Percentiles rank a stretch among this genome's conserved stretches.
phyloP scores from a whole-genome alignment of 2,329 filamentous ascomycete genomes.

The Neofusicoccum parvum region DNA sequence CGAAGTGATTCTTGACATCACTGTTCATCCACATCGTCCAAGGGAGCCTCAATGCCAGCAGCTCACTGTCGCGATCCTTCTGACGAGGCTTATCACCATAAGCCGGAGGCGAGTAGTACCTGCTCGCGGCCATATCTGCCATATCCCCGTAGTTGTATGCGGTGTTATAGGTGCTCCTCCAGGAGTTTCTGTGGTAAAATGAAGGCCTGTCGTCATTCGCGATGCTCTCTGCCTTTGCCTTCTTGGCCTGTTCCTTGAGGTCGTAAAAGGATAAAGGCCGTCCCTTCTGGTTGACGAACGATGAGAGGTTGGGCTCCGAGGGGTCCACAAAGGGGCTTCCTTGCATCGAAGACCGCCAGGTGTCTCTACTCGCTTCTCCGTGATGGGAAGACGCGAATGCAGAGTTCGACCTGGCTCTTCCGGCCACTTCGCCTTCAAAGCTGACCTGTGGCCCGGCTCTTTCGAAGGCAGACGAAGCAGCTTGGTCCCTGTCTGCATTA shows the following conservation, averaged over 20 bases:
- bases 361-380: neutral
- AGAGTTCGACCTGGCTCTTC: conserved; percentile 7
- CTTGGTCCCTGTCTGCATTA: neutral
- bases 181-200: neutral
- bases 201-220: neutral
- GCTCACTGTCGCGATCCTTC: conserved; percentile 2
- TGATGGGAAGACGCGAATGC: neutral
- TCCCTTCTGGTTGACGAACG: neutral
- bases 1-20: conserved; percentile 36
- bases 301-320: neutral
- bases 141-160: conserved; percentile 11
- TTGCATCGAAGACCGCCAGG: neutral
- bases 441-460: neutral
- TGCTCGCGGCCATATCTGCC: neutral
- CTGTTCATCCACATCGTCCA: conserved; percentile 43
- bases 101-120: neutral
- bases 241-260: conserved; percentile 16
- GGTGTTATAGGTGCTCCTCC: neutral
- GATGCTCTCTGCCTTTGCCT: conserved; percentile 6
- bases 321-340: neutral
- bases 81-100: neutral
- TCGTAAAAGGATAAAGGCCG: conserved; percentile 14
- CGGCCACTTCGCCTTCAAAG: neutral
- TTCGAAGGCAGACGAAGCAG: neutral
- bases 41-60: conserved; percentile 30